A percentile compares a stretch with the other conserved stretches of the same genome.
Evolutionary conservation across 2,329 filamentous ascomycete genomes (phyloP).

Genomic region (Helotiales sp.): DNA sequence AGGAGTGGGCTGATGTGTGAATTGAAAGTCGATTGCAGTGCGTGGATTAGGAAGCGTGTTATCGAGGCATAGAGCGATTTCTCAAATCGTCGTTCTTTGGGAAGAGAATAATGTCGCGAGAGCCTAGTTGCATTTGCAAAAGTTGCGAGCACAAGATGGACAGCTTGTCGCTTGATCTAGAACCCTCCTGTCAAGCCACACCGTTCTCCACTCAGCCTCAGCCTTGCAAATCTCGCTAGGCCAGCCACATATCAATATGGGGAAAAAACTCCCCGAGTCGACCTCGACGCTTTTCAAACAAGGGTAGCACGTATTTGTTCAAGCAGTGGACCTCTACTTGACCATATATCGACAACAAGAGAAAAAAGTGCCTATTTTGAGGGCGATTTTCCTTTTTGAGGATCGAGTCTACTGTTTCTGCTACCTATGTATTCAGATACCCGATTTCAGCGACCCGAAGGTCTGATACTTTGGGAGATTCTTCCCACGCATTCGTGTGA

Average conservation of each 20-base stretch:
- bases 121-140: not conserved
- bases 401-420: no score
- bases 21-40: not conserved
- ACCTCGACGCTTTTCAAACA: not conserved
- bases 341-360: no score
- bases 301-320: no score
- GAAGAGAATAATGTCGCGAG: not conserved
- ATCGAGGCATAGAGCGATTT: not conserved
- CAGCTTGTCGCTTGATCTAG: conserved; percentile 5
- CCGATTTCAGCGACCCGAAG: no score
- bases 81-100: not conserved
- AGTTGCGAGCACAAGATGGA: not conserved
- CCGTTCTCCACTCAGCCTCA: conserved; percentile 11
- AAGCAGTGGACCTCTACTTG: no score
- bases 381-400: no score
- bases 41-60: not conserved
- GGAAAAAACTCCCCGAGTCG: not conserved
- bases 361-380: no score
- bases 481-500: no score
- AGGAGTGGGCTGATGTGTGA: not conserved
- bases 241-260: not conserved
- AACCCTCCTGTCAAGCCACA: conserved; percentile 8
- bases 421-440: no score
- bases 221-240: conserved; percentile 12
- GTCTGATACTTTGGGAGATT: no score